Evolutionary conservation across 2,329 filamentous ascomycete species (phyloP), one percentile per base, ranked within the genome.

Genomic region (Colletotrichum agaves): DNA sequence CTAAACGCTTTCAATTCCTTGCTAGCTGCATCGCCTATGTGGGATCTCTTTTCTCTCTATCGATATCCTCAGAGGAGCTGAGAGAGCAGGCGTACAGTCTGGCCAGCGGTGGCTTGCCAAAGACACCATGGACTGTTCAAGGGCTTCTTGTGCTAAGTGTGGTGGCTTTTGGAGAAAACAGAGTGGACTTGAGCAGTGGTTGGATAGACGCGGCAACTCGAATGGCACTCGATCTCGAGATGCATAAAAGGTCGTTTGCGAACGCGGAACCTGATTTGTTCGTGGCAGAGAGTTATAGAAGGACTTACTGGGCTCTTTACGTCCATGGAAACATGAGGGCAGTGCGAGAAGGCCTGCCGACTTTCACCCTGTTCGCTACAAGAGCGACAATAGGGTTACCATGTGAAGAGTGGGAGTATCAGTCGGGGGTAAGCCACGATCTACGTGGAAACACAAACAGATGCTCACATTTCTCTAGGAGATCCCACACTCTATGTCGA

Each of bases 301-400:
- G 80, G 39, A 81, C 79, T 5, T 82, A 77, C 71, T 82, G 79
- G 78, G 75, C 74, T 13, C 67, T 82, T n/a, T 80, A 75, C 60
- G 72, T 78, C 17, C 73, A 75, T 44, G 71, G 75, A 49, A 73
- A 71, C 44, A 69, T 73, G 57, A 71, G 74, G 17, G 63, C 64
- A 6, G 41, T 72, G 47, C 70, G 68, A 17, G 71, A 74, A n/a
- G 65, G 69, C 7, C 69, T 67, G 35, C 63, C 72, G 27, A 72
- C 69, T 41, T 75, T 77, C 41, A 67, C 74, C 27, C 72, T 78
- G 27, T 72, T 68, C 15, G 72, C 75, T 11, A 69, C 78, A 23
- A 71, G 75, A 13, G 72, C 74, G 21, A 75, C 79, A 19, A 75
- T 78, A 15, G 78, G 80, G 44, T 67, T 81, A 17, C 80, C 80